Evolutionary conservation across 225 moss, liverwort and hornwort species (phyloP).

Genomic region (Neckera pumila): DNA sequence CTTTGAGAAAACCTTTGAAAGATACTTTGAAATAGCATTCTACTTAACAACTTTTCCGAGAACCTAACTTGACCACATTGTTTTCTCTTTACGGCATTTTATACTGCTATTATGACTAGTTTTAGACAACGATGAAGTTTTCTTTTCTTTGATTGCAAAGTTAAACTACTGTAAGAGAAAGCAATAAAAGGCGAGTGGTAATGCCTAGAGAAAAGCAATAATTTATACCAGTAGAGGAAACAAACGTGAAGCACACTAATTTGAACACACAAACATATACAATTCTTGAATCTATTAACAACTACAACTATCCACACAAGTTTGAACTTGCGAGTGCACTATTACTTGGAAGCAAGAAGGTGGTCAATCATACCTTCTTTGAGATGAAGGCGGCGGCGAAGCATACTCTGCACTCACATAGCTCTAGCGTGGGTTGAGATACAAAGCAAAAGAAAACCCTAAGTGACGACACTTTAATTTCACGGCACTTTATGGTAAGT

Average conservation of each 20-base stretch:
- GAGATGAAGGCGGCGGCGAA: too few species aligned
- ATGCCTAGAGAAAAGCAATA: not conserved
- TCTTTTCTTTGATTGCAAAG: too few species aligned
- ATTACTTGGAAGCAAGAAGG: too few species aligned
- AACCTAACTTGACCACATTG: accelerated
- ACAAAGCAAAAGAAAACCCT: too few species aligned
- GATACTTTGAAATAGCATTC: not conserved
- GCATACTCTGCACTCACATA: not conserved
- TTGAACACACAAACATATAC: accelerated
- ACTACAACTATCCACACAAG: not conserved
- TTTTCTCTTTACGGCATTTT: not conserved
- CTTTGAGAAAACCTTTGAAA: not conserved
- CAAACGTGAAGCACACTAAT: not conserved
- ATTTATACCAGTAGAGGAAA: not conserved
- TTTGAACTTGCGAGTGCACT: not conserved
- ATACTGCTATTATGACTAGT: accelerated
- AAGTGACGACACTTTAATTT: not conserved
- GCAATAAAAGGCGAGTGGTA: not conserved
- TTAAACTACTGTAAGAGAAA: accelerated
- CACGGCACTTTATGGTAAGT: accelerated
- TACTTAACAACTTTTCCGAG: accelerated
- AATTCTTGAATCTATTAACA: not conserved
- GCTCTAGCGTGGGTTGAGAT: accelerated
- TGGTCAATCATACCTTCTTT: not conserved
- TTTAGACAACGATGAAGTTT: not conserved